Conservation (phyloP, 1,139 yeast genomes). For the Kodamaea sp. region DNA sequence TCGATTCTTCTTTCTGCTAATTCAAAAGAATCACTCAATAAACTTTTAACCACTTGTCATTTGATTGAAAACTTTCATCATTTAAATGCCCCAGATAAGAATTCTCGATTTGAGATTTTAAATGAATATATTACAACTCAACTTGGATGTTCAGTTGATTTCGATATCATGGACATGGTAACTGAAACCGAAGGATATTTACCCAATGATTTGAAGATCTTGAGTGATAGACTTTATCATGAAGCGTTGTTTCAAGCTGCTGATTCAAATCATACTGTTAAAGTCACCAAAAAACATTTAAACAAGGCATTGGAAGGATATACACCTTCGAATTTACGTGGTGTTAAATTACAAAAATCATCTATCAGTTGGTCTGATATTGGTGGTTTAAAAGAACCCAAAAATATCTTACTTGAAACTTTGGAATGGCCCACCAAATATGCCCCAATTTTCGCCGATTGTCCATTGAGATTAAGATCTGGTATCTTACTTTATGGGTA, state of each 20-base stretch:
- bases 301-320: constrained; percentile 60
- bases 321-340: constrained; percentile 79
- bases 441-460: constrained; percentile 86
- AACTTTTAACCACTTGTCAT: constrained; percentile 62
- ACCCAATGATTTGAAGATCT: constrained; percentile 72
- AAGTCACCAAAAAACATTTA: constrained; percentile 38
- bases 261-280: constrained; percentile 7
- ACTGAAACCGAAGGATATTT: constrained; percentile 85
- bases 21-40: constrained; percentile 65
- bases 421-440: constrained; percentile 96
- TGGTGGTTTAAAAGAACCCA: constrained; percentile 82
- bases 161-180: constrained; percentile 69
- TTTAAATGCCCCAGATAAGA: constrained; percentile 68
- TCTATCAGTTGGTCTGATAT: constrained; percentile 79
- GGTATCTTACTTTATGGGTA: constrained; percentile 90
- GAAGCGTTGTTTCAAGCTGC: constrained; percentile 44
- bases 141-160: constrained; percentile 29
- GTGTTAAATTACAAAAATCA: constrained; percentile 80
- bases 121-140: constrained; percentile 39
- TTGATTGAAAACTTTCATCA: constrained; percentile 61
- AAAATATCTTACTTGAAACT: constrained; percentile 73
- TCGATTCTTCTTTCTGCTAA: constrained; percentile 56
- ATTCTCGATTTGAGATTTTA: constrained; percentile 52
- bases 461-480: constrained; percentile 83
- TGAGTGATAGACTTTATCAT: constrained; percentile 73